Evolutionary conservation across 2,329 filamentous ascomycete species (phyloP), one percentile per base, ranked within the genome.

Genomic region (Lachnellula suecica): DNA sequence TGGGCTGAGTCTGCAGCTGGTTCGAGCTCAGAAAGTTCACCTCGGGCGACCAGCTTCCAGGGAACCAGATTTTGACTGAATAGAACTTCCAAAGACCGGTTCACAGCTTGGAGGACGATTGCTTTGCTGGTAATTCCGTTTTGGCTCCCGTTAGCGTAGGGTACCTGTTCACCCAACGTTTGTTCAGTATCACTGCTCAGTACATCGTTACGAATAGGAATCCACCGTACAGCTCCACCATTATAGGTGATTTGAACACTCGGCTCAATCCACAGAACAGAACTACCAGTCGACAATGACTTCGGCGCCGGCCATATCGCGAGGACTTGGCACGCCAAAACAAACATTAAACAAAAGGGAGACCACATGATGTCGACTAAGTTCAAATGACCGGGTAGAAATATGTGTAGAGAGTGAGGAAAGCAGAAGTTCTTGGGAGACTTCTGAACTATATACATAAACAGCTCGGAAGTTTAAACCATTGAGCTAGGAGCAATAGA

Each of bases 31-130:
- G 79, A 77, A 27, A 78, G 68, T 46, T 68, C 54, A 60, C 84
- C 77, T 29, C 86, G 81, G 22, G 80, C 77, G 57, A 87, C 79
- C 50, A 94, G 81, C 72, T 86, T 91, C 89, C 89, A 94, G 0
- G 90, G 89, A 15, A 90, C 79, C 56, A 92, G 84, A 60, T 81
- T 83, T 53, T 85, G 74, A 23, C 79, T 71, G 69, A 91, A 88
- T 51, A 93, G 82, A 52, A 78, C 81, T 22, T 77, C 69, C 58
- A 85, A 73, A 9, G 86, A 77, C 43, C 87, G 79, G n/a, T 77
- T 75, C 19, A 86, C 71, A 25, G 74, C 83, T 23, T 72, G 77
- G 59, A 76, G 72, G 45, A 86, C 79, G 23, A 86, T 75, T 17
- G 79, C 71, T 60, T 74, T 72, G 70, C 78, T 81, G 62, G 55